A percentile compares a stretch with the other conserved stretches of the same genome.
Evolutionary conservation across 2,329 filamentous ascomycete species (phyloP).

Genomic region (Phaeosphaeriaceae sp.): DNA sequence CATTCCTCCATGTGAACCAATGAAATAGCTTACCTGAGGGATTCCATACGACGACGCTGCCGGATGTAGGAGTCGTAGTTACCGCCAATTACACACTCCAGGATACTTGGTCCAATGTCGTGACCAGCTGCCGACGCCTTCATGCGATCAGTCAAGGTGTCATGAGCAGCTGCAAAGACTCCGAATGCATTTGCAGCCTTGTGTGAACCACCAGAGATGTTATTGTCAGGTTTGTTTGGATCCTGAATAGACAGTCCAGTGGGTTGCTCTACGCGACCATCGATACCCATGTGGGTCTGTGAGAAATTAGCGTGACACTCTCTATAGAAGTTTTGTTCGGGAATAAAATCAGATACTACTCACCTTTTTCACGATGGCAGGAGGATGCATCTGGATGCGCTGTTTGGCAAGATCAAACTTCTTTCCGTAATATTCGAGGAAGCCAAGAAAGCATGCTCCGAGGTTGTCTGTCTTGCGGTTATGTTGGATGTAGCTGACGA

Average conservation of each 20-base stretch:
- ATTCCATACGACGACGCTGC: conserved; percentile 68
- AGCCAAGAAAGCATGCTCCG: conserved; percentile 82
- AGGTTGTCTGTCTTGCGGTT: conserved; percentile 64
- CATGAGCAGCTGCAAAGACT: conserved; percentile 65
- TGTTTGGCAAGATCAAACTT: conserved; percentile 72
- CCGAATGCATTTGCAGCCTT: conserved; percentile 71
- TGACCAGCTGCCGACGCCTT: conserved; percentile 24
- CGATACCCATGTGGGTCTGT: conserved; percentile 32
- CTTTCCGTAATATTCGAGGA: conserved; percentile 88
- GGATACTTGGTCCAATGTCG: conserved; percentile 60
- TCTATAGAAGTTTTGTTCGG: neutral
- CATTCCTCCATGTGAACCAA: conserved; percentile 5
- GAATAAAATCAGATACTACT: conserved; percentile 28
- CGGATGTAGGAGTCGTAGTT: conserved; percentile 77
- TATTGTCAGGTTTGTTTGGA: conserved; percentile 83
- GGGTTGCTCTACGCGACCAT: conserved; percentile 37
- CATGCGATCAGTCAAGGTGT: conserved; percentile 60
- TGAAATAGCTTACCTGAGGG: conserved; percentile 33
- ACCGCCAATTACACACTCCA: conserved; percentile 75
- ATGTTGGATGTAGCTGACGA: conserved; percentile 84
- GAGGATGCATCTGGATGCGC: conserved; percentile 75
- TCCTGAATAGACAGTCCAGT: conserved; percentile 87
- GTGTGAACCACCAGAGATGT: conserved; percentile 85
- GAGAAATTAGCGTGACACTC: conserved; percentile 8
- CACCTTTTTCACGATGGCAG: conserved; percentile 79